Percentiles rank a stretch among this genome's conserved stretches.
phyloP scores from a whole-genome alignment of 495 filamentous ascomycete species.

The Penicillium daleae region DNA sequence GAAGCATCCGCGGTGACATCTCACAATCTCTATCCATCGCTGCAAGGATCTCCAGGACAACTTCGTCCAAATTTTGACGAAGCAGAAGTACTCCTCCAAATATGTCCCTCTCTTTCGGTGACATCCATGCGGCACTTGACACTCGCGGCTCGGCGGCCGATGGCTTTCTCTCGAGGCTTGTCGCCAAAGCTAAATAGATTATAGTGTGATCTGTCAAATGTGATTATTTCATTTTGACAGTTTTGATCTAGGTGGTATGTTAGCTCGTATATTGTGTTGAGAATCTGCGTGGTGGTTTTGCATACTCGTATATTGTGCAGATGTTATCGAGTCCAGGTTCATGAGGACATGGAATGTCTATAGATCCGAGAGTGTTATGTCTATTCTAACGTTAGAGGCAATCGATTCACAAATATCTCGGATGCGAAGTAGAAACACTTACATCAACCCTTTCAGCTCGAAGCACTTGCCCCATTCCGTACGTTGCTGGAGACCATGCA shows the following conservation, averaged over 20 bases:
- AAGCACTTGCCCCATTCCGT: background rate
- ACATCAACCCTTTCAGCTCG: background rate
- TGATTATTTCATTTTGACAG: constrained; percentile 1
- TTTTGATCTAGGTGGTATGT: background rate
- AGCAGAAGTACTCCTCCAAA: background rate
- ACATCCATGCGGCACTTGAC: background rate
- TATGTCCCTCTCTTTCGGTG: background rate
- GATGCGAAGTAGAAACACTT: background rate
- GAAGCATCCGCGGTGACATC: constrained; percentile 1
- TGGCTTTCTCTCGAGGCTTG: background rate
- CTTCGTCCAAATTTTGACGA: constrained; percentile 1
- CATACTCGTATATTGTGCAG: constrained; percentile 2
- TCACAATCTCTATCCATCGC: constrained; percentile 8
- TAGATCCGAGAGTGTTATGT: background rate
- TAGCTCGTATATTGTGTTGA: background rate
- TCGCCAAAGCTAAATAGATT: background rate
- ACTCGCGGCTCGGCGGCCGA: background rate
- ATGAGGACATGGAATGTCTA: background rate
- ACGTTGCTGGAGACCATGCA: background rate
- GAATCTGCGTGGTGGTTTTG: background rate
- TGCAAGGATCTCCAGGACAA: constrained; percentile 7
- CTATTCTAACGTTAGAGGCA: background rate
- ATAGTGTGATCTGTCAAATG: constrained; percentile 1
- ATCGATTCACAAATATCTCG: background rate
- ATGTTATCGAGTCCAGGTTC: background rate